Conservation (phyloP, 106 monocot species). For the Dendrobium nobile region DNA sequence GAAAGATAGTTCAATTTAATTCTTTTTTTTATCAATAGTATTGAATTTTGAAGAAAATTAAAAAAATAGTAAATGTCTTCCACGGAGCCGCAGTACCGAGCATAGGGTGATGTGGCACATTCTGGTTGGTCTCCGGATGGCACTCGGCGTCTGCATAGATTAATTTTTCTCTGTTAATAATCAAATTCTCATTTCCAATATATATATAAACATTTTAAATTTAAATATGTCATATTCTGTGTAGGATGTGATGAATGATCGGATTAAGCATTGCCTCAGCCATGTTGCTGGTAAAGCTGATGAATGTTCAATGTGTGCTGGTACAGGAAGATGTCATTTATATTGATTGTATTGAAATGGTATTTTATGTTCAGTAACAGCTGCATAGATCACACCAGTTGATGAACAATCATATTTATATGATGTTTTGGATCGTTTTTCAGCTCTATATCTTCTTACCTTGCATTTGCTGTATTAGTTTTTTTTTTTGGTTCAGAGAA, state of each 20-base stretch:
- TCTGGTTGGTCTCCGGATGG: no score
- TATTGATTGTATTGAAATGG: slow-evolving; percentile 12
- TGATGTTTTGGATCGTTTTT: neutral
- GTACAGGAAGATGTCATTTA: slow-evolving; percentile 65
- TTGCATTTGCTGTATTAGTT: no score
- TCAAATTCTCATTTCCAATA: neutral
- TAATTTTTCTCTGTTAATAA: no score
- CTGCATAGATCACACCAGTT: neutral
- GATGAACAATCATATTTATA: neutral
- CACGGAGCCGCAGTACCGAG: no score
- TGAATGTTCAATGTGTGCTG: slow-evolving; percentile 71
- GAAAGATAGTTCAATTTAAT: no score
- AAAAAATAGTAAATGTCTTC: no score
- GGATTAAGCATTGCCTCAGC: slow-evolving; percentile 67
- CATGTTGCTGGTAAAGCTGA: slow-evolving; percentile 60
- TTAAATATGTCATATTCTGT: neutral
- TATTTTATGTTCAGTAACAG: neutral
- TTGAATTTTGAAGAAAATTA: no score
- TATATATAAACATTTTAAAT: neutral
- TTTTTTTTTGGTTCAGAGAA: neutral
- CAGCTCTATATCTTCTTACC: neutral
- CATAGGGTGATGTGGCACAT: no score
- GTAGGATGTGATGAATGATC: slow-evolving; percentile 85
- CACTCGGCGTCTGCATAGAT: no score
- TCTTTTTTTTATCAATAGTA: no score